A percentile compares a stretch with the other conserved stretches of the same genome.
Evolutionary conservation across 306 rosid genomes (phyloP).

Genomic region (Spatholobus suberectus): DNA sequence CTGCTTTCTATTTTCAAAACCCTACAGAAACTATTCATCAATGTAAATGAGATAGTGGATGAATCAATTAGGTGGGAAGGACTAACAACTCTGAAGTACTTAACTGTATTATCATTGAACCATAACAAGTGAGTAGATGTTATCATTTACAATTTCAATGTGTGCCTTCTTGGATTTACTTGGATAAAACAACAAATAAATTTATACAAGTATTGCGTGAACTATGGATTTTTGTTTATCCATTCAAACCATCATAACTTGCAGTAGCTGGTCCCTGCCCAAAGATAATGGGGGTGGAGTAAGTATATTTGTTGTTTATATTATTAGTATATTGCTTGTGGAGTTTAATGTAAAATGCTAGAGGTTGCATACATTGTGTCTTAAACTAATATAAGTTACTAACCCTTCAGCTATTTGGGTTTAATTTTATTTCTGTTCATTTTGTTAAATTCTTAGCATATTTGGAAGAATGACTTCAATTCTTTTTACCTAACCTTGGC

Average conservation of each 20-base stretch:
- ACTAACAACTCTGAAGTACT: constrained; percentile 58
- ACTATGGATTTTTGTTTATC: constrained; percentile 9
- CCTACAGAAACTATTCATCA: constrained; percentile 69
- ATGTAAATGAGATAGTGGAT: constrained; percentile 63
- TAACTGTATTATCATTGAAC: constrained; percentile 70
- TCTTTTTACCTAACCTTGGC: neutral
- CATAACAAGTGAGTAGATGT: constrained; percentile 75
- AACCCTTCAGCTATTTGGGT: constrained; percentile 2
- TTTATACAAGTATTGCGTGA: constrained; percentile 22
- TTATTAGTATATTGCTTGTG: constrained; percentile 7
- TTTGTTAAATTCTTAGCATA: constrained; percentile 1
- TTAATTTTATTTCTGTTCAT: constrained; percentile 20
- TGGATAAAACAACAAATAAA: neutral
- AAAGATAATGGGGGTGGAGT: neutral
- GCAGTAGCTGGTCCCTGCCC: constrained; percentile 5
- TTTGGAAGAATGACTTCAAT: constrained; percentile 1
- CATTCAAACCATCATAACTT: constrained; percentile 6
- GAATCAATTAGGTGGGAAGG: constrained; percentile 79
- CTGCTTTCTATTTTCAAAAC: constrained; percentile 34
- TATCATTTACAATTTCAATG: constrained; percentile 25
- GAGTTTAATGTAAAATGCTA: neutral
- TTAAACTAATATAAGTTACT: neutral
- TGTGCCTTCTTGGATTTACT: constrained; percentile 20
- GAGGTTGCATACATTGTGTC: constrained; percentile 10
- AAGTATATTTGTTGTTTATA: constrained; percentile 7